Evolutionary conservation across 78 protist species (phyloP).

Genomic region (Chrysochromulina tobinii): DNA sequence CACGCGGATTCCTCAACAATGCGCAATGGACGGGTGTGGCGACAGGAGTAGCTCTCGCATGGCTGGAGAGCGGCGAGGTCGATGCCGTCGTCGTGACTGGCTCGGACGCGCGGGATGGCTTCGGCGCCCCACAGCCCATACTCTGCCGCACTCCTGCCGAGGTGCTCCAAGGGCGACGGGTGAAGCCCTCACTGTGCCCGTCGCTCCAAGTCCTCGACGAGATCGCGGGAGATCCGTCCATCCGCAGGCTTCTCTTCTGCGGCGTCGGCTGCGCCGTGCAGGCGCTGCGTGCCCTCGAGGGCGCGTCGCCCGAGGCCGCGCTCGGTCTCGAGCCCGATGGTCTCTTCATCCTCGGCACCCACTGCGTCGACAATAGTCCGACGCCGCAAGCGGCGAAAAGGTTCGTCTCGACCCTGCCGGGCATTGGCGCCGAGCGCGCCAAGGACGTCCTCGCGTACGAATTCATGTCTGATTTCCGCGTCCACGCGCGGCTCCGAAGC

Average conservation of each 20-base stretch:
- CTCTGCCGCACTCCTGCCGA: neutral
- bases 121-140: neutral
- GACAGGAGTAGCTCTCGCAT: neutral
- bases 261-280: constrained; percentile 31
- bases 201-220: constrained; percentile 4
- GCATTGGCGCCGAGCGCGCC: neutral
- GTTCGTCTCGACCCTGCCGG: neutral
- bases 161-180: neutral
- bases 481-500: neutral
- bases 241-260: constrained; percentile 1
- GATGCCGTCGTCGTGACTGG: constrained; percentile 26
- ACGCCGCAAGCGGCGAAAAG: neutral
- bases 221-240: neutral
- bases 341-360: constrained; percentile 40
- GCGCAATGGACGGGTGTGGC: constrained; percentile 37
- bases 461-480: constrained; percentile 38
- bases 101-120: neutral
- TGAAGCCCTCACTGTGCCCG: constrained; percentile 4
- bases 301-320: neutral
- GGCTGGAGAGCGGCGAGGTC: constrained; percentile 19
- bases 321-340: neutral
- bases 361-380: constrained; percentile 30
- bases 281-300: constrained; percentile 6
- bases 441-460: neutral
- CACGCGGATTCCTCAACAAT: neutral